Percentiles rank a stretch among this genome's conserved stretches.
These are phyloP conservation scores for Casaregolazyma lundiana DNA, from an alignment of 1,139 yeast species.

Conservation along the genomic window DNA sequence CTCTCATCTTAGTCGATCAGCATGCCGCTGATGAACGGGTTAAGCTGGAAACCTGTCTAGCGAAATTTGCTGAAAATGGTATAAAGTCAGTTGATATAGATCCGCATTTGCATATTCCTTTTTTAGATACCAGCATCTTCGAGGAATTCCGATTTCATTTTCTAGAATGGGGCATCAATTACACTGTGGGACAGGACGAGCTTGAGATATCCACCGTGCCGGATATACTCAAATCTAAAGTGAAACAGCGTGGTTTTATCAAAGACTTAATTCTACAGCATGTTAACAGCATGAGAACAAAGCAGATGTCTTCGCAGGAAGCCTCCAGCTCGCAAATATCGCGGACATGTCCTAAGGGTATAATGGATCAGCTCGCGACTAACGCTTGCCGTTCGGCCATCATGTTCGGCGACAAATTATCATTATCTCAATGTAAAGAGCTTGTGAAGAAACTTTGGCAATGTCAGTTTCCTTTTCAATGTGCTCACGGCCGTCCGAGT, in stretches of 20 bases:
- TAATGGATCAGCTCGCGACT: conserved; percentile 51
- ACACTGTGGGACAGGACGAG: background rate
- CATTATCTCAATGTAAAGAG: conserved; percentile 40
- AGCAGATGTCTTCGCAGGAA: conserved; percentile 6
- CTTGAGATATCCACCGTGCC: conserved; percentile 22
- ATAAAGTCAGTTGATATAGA: conserved; percentile 12
- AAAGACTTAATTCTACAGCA: conserved; percentile 16
- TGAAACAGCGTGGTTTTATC: conserved; percentile 13
- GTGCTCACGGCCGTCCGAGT: conserved; percentile 88
- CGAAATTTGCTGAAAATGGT: conserved; percentile 21
- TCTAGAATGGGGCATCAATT: conserved; percentile 23
- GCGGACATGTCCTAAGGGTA: conserved; percentile 27
- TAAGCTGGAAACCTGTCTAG: conserved; percentile 42
- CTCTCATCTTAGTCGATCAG: conserved; percentile 55
- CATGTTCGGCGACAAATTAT: conserved; percentile 63
- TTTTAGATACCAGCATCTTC: conserved; percentile 29
- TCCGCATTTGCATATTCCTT: conserved; percentile 23
- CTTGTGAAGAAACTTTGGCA: conserved; percentile 41
- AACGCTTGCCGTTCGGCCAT: conserved; percentile 68
- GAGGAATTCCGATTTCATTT: conserved; percentile 11
- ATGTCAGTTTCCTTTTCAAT: conserved; percentile 65
- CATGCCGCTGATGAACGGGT: conserved; percentile 78
- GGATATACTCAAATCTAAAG: conserved; percentile 12
- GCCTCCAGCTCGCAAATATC: conserved; percentile 1
- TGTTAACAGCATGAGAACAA: conserved; percentile 14